Percentiles rank a stretch among this genome's conserved stretches.
These are phyloP conservation scores for Hyaloscypha finlandica DNA, from an alignment of 495 filamentous ascomycete genomes.

Conservation along the genomic window DNA sequence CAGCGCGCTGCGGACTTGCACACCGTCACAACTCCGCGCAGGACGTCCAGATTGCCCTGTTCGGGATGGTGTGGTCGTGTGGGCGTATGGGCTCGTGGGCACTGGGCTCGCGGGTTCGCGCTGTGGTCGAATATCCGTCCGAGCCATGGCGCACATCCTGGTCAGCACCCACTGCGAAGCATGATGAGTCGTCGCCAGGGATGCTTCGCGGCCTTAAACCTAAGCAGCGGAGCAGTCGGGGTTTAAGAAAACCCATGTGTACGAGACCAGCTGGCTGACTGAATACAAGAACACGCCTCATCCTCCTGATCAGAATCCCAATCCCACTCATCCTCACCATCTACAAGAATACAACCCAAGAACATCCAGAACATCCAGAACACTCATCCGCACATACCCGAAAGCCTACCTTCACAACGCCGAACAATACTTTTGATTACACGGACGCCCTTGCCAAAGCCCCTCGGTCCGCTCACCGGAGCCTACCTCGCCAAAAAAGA, in stretches of 20 bases:
- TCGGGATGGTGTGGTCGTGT: not conserved
- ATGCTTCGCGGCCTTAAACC: not conserved
- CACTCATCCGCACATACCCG: not conserved
- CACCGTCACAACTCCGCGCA: not conserved
- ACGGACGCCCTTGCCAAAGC: not conserved
- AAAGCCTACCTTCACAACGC: conserved; percentile 1
- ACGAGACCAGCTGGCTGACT: not conserved
- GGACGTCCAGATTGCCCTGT: not conserved
- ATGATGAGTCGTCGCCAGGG: not conserved
- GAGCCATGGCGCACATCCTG: conserved; percentile 1
- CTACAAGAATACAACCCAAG: conserved; percentile 2
- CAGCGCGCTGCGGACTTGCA: not conserved
- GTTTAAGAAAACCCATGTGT: not conserved
- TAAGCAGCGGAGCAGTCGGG: conserved; percentile 8
- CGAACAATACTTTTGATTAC: not conserved
- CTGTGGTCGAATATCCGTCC: not conserved
- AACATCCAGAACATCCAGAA: not conserved
- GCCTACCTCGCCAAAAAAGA: conserved; percentile 25
- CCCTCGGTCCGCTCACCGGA: conserved; percentile 9
- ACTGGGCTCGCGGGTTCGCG: too few relatives aligned
- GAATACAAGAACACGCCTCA: conserved; percentile 6
- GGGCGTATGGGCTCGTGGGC: not conserved
- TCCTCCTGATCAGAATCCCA: conserved; percentile 11
- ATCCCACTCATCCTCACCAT: conserved; percentile 7
- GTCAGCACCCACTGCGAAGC: not conserved